phyloP scores from a whole-genome alignment of 2,329 filamentous ascomycete species.

The Chaetomiaceae sp. region DNA sequence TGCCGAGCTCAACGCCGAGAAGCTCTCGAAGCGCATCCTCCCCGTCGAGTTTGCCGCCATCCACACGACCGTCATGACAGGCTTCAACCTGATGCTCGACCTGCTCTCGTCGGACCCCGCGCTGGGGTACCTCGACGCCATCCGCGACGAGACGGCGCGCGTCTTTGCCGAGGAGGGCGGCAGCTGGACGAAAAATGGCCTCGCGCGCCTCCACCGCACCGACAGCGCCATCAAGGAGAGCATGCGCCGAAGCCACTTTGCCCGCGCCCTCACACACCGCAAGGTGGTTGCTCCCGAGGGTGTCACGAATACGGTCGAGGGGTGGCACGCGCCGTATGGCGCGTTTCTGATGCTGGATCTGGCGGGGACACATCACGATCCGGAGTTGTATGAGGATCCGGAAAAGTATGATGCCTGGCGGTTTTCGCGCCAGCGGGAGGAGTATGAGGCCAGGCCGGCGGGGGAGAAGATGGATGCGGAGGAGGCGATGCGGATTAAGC shows the following conservation, averaged over 20 bases:
- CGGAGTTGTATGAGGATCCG: slow-evolving; percentile 40
- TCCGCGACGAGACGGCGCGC: slow-evolving; percentile 41
- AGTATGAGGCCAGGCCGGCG: slow-evolving; percentile 30
- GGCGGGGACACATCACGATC: slow-evolving; percentile 44
- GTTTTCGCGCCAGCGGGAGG: slow-evolving; percentile 42
- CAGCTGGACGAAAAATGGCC: slow-evolving; percentile 43
- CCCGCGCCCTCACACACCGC: slow-evolving; percentile 42
- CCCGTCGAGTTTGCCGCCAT: slow-evolving; percentile 56
- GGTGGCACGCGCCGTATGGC: slow-evolving; percentile 43
- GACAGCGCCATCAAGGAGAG: slow-evolving; percentile 53
- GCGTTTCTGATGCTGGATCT: slow-evolving; percentile 41
- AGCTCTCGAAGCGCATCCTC: slow-evolving; percentile 48
- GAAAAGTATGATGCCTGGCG: slow-evolving; percentile 46
- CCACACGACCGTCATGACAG: slow-evolving; percentile 53
- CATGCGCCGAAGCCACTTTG: slow-evolving; percentile 46
- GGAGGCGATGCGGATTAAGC: slow-evolving; percentile 34
- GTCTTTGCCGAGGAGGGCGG: slow-evolving; percentile 33
- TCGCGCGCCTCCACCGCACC: slow-evolving; percentile 41
- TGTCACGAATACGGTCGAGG: slow-evolving; percentile 37
- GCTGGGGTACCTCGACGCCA: slow-evolving; percentile 33
- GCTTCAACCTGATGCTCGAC: slow-evolving; percentile 45
- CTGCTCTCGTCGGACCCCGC: slow-evolving; percentile 39
- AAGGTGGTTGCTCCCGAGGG: slow-evolving; percentile 40
- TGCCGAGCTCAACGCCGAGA: slow-evolving; percentile 42
- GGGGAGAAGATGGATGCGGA: slow-evolving; percentile 29